Base-by-base conservation (phyloP, 495 filamentous ascomycete genomes). In the Podospora australis region DNA sequence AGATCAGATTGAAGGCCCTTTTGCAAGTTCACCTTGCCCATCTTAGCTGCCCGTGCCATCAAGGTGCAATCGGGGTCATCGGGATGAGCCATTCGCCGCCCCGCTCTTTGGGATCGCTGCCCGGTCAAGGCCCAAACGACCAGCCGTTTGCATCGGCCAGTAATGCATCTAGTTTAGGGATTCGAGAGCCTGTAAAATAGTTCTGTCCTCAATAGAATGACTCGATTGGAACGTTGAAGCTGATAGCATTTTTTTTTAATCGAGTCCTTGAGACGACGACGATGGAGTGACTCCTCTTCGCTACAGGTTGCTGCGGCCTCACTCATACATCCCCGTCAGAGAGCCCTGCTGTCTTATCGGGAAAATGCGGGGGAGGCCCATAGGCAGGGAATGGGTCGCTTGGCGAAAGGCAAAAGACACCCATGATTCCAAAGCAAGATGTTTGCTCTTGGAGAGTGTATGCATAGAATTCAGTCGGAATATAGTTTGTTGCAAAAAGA, bases 321-420 rank as follows among this genome's bases (percentile, higher is more conserved):
- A 36, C 32, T 17, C 14, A 36, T 17, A 20, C 42, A 9, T 11
- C 25, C 42, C 30, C 42, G 42, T 45, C 42, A 45, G 25, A 36
- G 19, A 9, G 16, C 4, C 26, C 17, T 11, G 8, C 11, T 14
- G 42, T 17, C 26, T 45, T 45, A 34, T 45, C 42, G 29, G 17
- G 7, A 11, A 45, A 45, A 45, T 45, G 42, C 42, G 25, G 42
- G 42, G 42, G 42, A 34, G 42, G 24, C 41, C n/a, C 23, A 29
- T n/a, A 10, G 14, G 42, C 42, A 45, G 17, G 42, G 42, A 29
- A 13, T 6, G 26, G 19, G 3, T 20, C 6, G 6, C 13, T 19
- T 46, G 44, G 21, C 30, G 14, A n/a, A 34, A 10, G 32, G 6
- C 32, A 36, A 13, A n/a, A 3, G 3, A 36, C n/a, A 17, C n/a